Base-by-base conservation (phyloP, 2,329 filamentous ascomycete genomes). In the Aureobasidium namibiae region DNA sequence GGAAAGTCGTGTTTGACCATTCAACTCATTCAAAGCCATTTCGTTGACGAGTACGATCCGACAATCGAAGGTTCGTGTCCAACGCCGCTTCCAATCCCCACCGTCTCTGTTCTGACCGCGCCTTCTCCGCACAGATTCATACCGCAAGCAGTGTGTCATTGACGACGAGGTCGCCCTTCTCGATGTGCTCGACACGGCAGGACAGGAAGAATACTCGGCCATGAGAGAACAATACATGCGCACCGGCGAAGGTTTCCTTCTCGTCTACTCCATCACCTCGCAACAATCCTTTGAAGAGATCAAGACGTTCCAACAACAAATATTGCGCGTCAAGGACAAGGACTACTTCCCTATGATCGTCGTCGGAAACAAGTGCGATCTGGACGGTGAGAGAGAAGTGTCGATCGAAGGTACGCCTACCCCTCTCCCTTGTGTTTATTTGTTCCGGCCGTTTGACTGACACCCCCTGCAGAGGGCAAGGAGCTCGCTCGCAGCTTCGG, bases 201-300 rank as follows among this genome's bases (percentile, higher is more conserved):
- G 94, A 62, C 94, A 99, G 76, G 94, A 99, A 78, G 94, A 99
- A 79, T 99, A 97, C 80, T 96, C 92, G 60, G 94, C 94, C 57
- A 97, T 99, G 94, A 84, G 94, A 72, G 94, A 99, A 80, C 94
- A 97, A 78, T 99, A 97, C 82, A 99, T 99, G 92, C 87, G 94
- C 70, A 97, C 92, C 24, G 94, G 94, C 73, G 94, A 99, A 77
- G 94, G 94, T 57, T 99, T 99, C 78, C 79, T 99, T 71, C 86
- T 99, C 56, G 91, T 97, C 70, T 97, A 97, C 82, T 96, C 92
- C 67, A 99, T 99, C 79, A 96, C 90, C 60, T 96, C 92, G 71
- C 85, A 92, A 71, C 92, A 96, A 77, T 95, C 90, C 70, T 97
- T 96, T 71, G 92, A 99, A 74, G 94, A 99, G 79, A 97, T 99